These are phyloP conservation scores for Alternaria burnsii DNA, from an alignment of 2,329 filamentous ascomycete species.

Conservation along the genomic window DNA sequence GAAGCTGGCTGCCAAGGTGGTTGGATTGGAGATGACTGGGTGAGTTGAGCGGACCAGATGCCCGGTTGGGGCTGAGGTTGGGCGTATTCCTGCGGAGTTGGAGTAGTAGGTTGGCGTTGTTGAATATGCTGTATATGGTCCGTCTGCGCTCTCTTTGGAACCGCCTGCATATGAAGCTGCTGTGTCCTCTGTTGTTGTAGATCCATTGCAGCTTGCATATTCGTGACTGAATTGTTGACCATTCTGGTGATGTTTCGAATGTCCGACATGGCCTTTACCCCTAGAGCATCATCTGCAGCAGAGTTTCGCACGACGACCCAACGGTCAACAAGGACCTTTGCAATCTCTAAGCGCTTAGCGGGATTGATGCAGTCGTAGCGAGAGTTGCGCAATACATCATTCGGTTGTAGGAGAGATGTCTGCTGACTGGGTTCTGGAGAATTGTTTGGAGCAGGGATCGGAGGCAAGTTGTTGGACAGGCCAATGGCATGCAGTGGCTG, in stretches of 20 bases:
- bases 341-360: not conserved
- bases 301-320: not conserved
- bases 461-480: not conserved
- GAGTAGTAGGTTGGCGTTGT: not conserved
- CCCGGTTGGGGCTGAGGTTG: not conserved
- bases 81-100: not conserved
- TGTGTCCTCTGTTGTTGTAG: not conserved
- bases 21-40: not conserved
- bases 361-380: not conserved
- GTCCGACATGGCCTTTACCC: not conserved
- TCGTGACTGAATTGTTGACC: not conserved
- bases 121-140: not conserved
- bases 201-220: not conserved
- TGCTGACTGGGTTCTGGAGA: not conserved
- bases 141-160: not conserved
- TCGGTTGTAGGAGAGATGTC: not conserved
- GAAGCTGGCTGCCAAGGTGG: not conserved
- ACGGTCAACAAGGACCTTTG: not conserved
- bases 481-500: not conserved
- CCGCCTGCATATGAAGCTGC: not conserved
- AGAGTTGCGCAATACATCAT: constrained; percentile 1
- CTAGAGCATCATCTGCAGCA: not conserved
- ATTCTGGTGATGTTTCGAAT: not conserved
- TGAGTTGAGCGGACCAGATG: not conserved
- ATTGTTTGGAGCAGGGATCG: not conserved